A percentile compares a stretch with the other conserved stretches of the same genome.
Evolutionary conservation across 306 rosid species (phyloP).

Genomic region (Prunus armeniaca): DNA sequence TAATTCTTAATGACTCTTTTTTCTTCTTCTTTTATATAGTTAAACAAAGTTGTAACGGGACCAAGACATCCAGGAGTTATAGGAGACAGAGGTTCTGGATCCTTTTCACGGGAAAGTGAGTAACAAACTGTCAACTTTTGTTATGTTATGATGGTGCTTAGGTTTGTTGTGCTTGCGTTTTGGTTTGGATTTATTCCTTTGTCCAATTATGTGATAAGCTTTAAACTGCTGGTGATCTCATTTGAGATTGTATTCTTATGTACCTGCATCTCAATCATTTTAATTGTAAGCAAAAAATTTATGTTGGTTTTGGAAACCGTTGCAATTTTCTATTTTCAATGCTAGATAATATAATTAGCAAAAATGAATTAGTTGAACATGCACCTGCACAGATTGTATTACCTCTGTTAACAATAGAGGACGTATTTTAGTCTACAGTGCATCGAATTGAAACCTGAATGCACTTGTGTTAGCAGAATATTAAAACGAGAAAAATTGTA

Average conservation of each 20-base stretch:
- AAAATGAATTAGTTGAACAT: background rate
- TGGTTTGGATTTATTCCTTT: background rate
- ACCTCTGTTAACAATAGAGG: background rate
- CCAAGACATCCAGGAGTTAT: conserved; percentile 89
- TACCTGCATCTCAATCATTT: background rate
- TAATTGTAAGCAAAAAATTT: background rate
- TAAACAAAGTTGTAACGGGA: conserved; percentile 92
- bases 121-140: conserved; percentile 1
- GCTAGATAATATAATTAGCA: too few relatives aligned
- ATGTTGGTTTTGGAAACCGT: too few relatives aligned
- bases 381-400: background rate
- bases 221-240: background rate
- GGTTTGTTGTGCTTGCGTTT: background rate
- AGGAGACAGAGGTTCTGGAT: conserved; percentile 89
- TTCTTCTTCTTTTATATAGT: conserved; percentile 34
- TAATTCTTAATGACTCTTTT: conserved; percentile 3
- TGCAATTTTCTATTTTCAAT: too few relatives aligned
- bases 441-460: background rate
- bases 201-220: background rate
- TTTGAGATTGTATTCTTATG: background rate
- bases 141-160: background rate
- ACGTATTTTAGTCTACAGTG: background rate
- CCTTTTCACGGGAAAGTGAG: conserved; percentile 90
- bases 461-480: background rate
- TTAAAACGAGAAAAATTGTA: conserved; percentile 7